These are phyloP conservation scores for Teunomyces lycoperdinae DNA, from an alignment of 805 yeast genomes.

Conservation along the genomic window DNA sequence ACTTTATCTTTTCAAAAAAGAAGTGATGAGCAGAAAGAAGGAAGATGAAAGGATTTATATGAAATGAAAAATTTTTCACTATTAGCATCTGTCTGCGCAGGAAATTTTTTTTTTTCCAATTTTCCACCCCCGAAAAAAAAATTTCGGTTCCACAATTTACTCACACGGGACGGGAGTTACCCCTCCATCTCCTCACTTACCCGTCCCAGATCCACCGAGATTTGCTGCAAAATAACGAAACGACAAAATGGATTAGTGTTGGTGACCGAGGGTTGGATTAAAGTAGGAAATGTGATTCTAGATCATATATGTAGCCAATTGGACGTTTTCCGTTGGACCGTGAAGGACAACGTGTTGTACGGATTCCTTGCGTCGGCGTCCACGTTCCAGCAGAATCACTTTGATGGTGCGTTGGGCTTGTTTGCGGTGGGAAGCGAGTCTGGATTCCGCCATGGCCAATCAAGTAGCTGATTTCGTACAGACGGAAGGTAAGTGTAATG, in stretches of 20 bases:
- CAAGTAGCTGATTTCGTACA: slow-evolving; percentile 16
- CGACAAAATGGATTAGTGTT: too few relatives aligned
- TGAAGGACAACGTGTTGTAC: background rate
- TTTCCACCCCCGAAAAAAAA: too few relatives aligned
- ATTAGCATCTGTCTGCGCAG: slow-evolving; percentile 4
- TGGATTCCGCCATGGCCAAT: slow-evolving; percentile 16
- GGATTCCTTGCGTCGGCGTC: background rate
- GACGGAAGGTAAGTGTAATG: background rate
- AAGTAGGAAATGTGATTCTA: background rate
- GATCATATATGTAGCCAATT: background rate
- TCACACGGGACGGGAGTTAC: background rate
- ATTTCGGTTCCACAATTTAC: background rate
- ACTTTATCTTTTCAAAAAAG: slow-evolving; percentile 7
- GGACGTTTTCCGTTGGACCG: background rate
- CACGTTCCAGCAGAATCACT: background rate
- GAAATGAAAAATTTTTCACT: slow-evolving; percentile 15
- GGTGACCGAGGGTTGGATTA: background rate
- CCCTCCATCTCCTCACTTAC: background rate
- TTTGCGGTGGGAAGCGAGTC: background rate
- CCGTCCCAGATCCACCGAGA: background rate
- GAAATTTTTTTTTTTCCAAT: background rate
- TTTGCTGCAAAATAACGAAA: too few relatives aligned
- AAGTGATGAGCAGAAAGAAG: slow-evolving; percentile 8
- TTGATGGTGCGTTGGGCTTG: background rate
- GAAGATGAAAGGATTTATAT: slow-evolving; percentile 7